Evolutionary conservation across 495 filamentous ascomycete species (phyloP), one percentile per base, ranked within the genome.

Genomic region (Rusavskia elegans): DNA sequence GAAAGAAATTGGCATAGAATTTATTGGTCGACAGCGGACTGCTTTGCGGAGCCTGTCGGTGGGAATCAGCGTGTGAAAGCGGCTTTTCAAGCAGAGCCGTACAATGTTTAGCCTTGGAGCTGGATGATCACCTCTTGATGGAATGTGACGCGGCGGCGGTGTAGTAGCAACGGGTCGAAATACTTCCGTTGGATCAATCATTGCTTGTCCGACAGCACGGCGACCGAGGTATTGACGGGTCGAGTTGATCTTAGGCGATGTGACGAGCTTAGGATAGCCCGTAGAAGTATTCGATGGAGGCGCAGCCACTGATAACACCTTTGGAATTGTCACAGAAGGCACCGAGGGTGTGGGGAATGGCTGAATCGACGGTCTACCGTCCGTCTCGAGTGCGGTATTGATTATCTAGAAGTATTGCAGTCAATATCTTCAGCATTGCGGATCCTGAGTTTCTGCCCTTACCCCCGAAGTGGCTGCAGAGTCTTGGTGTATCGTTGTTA

Each of bases 1-100:
- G 69, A 60, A 90, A 92, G 56, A 95, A 80, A 46, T 93, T 94
- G 49, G 80, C 80, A 60, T 95, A 95, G 65, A 95, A 98, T 59
- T 95, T 96, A 65, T 96, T 93, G 13, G 89, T 92, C 48, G 77
- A 69, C 55, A 86, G 73, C 0, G 83, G 84, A 1, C 59, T 64
- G 2, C 66, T 63, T 19, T 76, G 67, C 51, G 69, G 62, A 36
- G 61, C 53, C 64, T 70, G 17, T 36, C 14, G 63, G 0, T 71
- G 71, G 51, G 74, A 69, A 51, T 35, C 13, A 35, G 32, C 32
- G 32, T 35, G 9, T 8, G 32, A 42, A 42, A 19, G 13, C 39
- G 8, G 17, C n/a, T 8, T 10, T 17, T n/a, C 39, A 42, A 10
- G 39, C 32, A 69, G 64, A n/a, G 62, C 57, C 73, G 63, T 61